Evolutionary conservation across 345 rosid species (phyloP).

Genomic region (Camelina neglecta): DNA sequence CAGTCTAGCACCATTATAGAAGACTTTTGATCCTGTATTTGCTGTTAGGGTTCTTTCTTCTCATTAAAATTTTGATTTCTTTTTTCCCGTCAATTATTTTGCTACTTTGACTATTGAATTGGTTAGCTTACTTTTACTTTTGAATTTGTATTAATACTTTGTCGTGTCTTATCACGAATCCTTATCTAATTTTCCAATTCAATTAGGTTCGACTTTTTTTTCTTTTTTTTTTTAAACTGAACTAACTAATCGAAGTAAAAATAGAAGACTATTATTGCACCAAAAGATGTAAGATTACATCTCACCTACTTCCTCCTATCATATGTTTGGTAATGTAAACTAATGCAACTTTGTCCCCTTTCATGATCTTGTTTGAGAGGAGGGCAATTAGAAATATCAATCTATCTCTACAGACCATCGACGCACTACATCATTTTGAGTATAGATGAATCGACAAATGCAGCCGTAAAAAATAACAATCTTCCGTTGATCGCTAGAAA

Average conservation of each 20-base stretch:
- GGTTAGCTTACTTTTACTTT: background rate
- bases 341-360: background rate
- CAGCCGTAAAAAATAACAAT: too few relatives aligned
- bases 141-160: background rate
- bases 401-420: too few relatives aligned
- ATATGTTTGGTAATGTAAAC: background rate
- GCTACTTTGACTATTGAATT: background rate
- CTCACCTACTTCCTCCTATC: background rate
- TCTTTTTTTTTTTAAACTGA: background rate
- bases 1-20: slow-evolving; percentile 10
- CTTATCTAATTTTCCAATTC: background rate
- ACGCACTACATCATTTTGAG: too few relatives aligned
- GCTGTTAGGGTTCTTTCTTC: background rate
- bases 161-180: background rate
- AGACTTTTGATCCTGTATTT: background rate
- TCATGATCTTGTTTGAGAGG: slow-evolving; percentile 1
- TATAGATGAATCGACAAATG: too few relatives aligned
- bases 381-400: too few relatives aligned
- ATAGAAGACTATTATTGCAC: background rate
- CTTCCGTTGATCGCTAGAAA: too few relatives aligned
- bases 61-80: background rate
- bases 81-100: background rate
- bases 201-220: background rate
- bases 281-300: background rate
- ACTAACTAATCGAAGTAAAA: background rate